Evolutionary conservation across 768 basidiomycete genomes (phyloP).

Genomic region (Mycena amicta): DNA sequence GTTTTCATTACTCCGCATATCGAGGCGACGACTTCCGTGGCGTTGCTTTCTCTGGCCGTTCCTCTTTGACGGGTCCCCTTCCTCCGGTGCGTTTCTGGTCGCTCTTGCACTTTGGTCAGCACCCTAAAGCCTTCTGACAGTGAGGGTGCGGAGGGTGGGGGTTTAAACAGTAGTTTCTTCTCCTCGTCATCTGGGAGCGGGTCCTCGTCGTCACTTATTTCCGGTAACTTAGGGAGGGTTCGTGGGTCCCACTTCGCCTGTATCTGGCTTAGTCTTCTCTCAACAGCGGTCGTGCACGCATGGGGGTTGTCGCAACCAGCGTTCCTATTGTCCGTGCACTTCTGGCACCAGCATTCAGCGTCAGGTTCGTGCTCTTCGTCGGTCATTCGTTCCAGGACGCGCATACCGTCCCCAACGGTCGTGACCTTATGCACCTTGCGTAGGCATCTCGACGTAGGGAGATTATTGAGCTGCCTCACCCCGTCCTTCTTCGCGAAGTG

Average conservation of each 20-base stretch:
- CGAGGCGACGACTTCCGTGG: neutral
- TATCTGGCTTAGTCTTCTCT: neutral
- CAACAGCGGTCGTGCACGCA: neutral
- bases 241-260: slow-evolving; percentile 5
- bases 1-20: neutral
- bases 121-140: slow-evolving; percentile 1
- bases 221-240: neutral
- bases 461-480: neutral
- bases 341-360: neutral
- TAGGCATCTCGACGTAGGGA: neutral
- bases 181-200: neutral
- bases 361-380: neutral
- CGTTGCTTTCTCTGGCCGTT: neutral
- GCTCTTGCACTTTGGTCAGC: neutral
- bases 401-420: neutral
- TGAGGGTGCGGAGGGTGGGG: neutral
- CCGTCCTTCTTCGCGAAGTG: neutral
- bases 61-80: neutral
- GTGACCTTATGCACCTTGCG: neutral
- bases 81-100: too few relatives aligned
- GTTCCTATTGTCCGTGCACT: neutral
- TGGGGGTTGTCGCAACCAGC: slow-evolving; percentile 4
- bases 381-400: neutral
- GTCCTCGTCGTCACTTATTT: neutral
- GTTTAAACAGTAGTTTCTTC: neutral